Evolutionary conservation across 306 rosid species (phyloP), one percentile per base, ranked within the genome.

Genomic region (Glycyrrhiza uralensis): DNA sequence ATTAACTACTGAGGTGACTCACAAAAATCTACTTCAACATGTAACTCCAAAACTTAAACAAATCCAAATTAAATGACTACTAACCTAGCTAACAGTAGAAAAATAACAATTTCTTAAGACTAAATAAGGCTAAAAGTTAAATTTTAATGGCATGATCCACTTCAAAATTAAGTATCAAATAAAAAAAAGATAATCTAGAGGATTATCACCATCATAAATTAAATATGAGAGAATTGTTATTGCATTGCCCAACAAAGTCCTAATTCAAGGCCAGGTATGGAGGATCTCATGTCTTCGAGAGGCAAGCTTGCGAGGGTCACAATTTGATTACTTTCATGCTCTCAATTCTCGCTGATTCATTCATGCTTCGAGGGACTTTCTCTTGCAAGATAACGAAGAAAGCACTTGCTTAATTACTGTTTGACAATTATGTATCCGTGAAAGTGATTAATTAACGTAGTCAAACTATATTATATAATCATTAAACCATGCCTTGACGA

Each of bases 391-490:
- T 18, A 15, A 71, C 28, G 74, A 78, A 63, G 78, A 78, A n/a
- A 66, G 35, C 82, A 79, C 51, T 77, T 81, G 85, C 83, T 56
- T n/a, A n/a, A n/a, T n/a, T 72, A 57, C 46, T 22, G 54, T 75
- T 65, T 51, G 75, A 80, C 50, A 60, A 78, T 18, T 29, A 64
- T 68, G 65, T 60, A 23, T 26, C 66, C 51, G 29, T 55, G 5
- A 44, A 61, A 66, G 38, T 57, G 82, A 84, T 12, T 71, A 76
- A 75, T 44, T 71, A 76, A 75, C 47, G 26, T 69, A 70, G 89
- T 90, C 85, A 75, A 88, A 87, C 22, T n/a, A 79, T 80, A 69
- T n/a, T n/a, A 84, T 80, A 82, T 79, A 65, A 72, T 71, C 45
- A 28, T n/a, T n/a, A n/a, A n/a, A n/a, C 62, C 54, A 19, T 69